phyloP scores from a whole-genome alignment of 2,329 filamentous ascomycete species.

The Aspergillus fischeri region DNA sequence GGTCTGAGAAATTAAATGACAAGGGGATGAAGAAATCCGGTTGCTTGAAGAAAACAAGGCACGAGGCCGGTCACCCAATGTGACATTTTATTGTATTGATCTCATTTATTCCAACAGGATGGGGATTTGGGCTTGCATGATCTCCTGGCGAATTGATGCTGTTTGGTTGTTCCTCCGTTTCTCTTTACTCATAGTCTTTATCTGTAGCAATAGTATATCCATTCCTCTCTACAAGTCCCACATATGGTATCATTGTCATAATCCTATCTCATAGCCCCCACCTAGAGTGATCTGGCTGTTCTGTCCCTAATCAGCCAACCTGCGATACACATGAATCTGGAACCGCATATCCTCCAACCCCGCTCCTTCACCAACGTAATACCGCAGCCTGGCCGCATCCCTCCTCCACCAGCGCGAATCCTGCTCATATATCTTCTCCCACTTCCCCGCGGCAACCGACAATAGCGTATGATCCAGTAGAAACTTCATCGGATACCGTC shows the following conservation, averaged over 20 bases:
- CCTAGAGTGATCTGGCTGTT: neutral
- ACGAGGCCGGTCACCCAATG: neutral
- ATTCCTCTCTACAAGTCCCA: slow-evolving; percentile 17
- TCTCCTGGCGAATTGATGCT: slow-evolving; percentile 25
- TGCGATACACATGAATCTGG: slow-evolving; percentile 77
- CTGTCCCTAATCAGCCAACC: slow-evolving; percentile 20
- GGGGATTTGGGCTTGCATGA: slow-evolving; percentile 25
- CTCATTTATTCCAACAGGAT: slow-evolving; percentile 11
- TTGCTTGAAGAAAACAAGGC: neutral
- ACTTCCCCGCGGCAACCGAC: slow-evolving; percentile 47
- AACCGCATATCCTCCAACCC: slow-evolving; percentile 91
- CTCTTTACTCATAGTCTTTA: slow-evolving; percentile 16
- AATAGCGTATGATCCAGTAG: slow-evolving; percentile 78
- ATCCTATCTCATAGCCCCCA: neutral
- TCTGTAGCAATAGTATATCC: slow-evolving; percentile 26
- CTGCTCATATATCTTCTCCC: slow-evolving; percentile 71
- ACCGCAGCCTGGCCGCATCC: slow-evolving; percentile 57
- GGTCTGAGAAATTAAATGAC: slow-evolving; percentile 54
- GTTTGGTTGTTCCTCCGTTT: slow-evolving; percentile 16
- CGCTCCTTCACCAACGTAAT: slow-evolving; percentile 84
- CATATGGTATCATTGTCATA: slow-evolving; percentile 7
- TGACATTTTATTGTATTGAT: slow-evolving; percentile 26
- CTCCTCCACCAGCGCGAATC: slow-evolving; percentile 86
- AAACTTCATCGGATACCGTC: slow-evolving; percentile 90
- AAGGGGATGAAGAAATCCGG: neutral